Evolutionary conservation across 345 rosid species (phyloP).

Genomic region (Isatis tinctoria): DNA sequence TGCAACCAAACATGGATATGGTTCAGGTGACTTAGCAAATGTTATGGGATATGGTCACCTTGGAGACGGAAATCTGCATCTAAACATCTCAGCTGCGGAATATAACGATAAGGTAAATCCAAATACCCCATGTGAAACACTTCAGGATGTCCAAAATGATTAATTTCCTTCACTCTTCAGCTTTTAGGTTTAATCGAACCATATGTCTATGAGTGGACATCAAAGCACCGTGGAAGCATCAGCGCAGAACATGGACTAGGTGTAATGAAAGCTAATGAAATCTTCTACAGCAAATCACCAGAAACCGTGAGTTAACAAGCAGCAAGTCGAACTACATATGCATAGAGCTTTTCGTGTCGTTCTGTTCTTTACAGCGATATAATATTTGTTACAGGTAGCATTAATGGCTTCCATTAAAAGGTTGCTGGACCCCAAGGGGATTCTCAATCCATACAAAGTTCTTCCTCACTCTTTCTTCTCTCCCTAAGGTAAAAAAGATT

Average conservation of each 20-base stretch:
- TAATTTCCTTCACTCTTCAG: conserved; percentile 32
- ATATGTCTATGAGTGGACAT: conserved; percentile 90
- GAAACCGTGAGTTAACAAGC: conserved; percentile 66
- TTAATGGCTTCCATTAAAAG: conserved; percentile 77
- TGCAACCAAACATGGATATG: conserved; percentile 3
- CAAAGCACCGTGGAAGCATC: conserved; percentile 82
- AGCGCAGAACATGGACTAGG: conserved; percentile 98
- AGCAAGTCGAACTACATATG: background rate
- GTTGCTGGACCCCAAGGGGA: conserved; percentile 74
- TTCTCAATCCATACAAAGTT: conserved; percentile 90
- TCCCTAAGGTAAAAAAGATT: conserved; percentile 26
- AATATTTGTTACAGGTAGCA: conserved; percentile 44
- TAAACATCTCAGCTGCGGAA: conserved; percentile 65
- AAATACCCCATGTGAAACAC: background rate
- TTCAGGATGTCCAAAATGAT: conserved; percentile 2
- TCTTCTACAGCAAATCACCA: conserved; percentile 76
- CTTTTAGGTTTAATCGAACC: conserved; percentile 80
- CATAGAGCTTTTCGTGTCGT: background rate
- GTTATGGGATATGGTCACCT: conserved; percentile 94
- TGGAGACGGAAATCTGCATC: conserved; percentile 93
- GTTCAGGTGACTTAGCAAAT: conserved; percentile 60
- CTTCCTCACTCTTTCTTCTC: conserved; percentile 46
- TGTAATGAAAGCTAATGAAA: conserved; percentile 85
- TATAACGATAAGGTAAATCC: conserved; percentile 59
- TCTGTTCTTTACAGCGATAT: background rate